These are phyloP conservation scores for Baeospora myosura DNA, from an alignment of 1,284 basidiomycete genomes.

Conservation along the genomic window DNA sequence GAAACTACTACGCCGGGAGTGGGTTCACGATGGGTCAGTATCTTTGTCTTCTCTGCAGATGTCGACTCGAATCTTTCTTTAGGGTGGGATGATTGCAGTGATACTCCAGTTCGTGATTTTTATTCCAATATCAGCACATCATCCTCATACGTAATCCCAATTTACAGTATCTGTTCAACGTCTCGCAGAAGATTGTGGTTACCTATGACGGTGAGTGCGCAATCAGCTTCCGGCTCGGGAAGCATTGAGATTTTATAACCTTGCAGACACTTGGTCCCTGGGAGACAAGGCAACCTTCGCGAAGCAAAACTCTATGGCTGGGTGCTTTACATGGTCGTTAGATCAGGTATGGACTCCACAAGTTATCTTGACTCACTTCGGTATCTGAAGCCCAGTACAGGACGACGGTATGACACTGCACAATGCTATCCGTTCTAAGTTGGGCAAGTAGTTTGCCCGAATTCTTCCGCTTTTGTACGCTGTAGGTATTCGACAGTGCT, in stretches of 20 bases:
- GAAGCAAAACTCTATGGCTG: constrained; percentile 50
- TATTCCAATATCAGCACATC: too few species aligned
- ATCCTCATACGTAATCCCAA: too few species aligned
- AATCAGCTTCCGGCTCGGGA: not conserved
- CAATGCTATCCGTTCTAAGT: constrained; percentile 33
- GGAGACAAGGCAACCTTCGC: constrained; percentile 63
- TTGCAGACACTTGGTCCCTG: constrained; percentile 49
- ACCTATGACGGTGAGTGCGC: constrained; percentile 47
- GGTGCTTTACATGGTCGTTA: constrained; percentile 53
- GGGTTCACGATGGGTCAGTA: constrained; percentile 44
- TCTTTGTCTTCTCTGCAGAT: not conserved
- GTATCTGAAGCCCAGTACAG: too few species aligned
- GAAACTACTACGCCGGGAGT: constrained; percentile 34
- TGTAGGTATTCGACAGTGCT: too few species aligned
- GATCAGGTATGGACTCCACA: constrained; percentile 36
- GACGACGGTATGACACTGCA: constrained; percentile 40
- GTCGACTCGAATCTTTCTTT: not conserved
- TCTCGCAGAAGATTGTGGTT: constrained; percentile 44
- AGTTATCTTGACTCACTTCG: not conserved
- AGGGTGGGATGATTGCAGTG: constrained; percentile 66
- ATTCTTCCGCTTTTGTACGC: too few species aligned
- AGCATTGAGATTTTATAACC: not conserved
- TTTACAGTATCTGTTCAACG: constrained; percentile 39
- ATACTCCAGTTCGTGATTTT: constrained; percentile 51
- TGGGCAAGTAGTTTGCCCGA: constrained; percentile 35